Percentiles rank a stretch among this genome's conserved stretches.
These are phyloP conservation scores for Heimioporus sp. DNA, from an alignment of 768 basidiomycete species.

Conservation along the genomic window DNA sequence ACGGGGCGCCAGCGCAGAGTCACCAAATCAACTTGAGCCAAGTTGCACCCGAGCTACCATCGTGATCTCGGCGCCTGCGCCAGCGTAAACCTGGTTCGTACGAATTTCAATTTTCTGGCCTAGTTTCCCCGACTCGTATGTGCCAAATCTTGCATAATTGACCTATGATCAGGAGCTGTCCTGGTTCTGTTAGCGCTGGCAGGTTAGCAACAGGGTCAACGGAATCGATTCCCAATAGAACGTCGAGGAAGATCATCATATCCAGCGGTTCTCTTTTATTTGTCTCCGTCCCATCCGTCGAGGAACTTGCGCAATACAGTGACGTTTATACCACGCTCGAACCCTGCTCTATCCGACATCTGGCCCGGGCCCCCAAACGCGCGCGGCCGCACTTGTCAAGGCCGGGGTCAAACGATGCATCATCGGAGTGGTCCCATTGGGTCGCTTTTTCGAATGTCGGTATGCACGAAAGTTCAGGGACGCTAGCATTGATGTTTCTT, in stretches of 20 bases:
- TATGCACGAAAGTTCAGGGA: constrained; percentile 71
- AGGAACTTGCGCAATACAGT: constrained; percentile 51
- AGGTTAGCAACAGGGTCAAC: neutral
- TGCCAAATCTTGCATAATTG: too few species aligned
- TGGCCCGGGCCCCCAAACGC: constrained; percentile 82
- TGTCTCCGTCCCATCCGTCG: constrained; percentile 28
- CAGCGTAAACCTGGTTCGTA: too few species aligned
- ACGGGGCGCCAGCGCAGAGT: too few species aligned
- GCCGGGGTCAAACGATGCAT: constrained; percentile 72
- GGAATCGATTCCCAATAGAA: neutral
- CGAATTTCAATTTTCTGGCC: too few species aligned
- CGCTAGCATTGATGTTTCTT: constrained; percentile 73
- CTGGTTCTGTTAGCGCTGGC: too few species aligned
- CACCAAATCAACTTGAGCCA: too few species aligned
- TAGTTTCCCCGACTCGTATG: too few species aligned
- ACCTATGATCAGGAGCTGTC: too few species aligned
- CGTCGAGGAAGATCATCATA: constrained; percentile 35
- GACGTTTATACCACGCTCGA: constrained; percentile 96
- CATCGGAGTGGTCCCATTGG: constrained; percentile 88
- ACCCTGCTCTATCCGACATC: constrained; percentile 91
- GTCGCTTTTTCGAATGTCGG: constrained; percentile 92
- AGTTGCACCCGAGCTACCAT: too few species aligned
- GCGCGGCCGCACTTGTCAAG: constrained; percentile 77
- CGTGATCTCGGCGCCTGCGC: too few species aligned
- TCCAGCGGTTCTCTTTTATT: constrained; percentile 42